These are phyloP conservation scores for Saturnispora hagleri DNA, from an alignment of 805 yeast species.

Conservation along the genomic window DNA sequence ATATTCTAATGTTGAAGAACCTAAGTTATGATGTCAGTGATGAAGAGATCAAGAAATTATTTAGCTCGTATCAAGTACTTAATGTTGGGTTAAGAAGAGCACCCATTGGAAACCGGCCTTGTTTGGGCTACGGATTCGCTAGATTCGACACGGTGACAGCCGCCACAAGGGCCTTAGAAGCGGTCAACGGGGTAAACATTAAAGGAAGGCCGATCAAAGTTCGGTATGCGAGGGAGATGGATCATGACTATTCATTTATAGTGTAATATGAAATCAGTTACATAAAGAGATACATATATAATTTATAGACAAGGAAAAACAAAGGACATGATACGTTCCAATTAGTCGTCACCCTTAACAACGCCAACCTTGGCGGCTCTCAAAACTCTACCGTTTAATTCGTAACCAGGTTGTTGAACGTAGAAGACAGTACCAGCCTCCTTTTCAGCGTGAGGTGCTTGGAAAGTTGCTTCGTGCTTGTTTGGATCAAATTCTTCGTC, in stretches of 20 bases:
- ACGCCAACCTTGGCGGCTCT: slow-evolving; percentile 96
- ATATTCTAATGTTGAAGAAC: slow-evolving; percentile 21
- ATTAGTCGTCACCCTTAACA: slow-evolving; percentile 48
- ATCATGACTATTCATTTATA: slow-evolving; percentile 18
- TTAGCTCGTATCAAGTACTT: slow-evolving; percentile 22
- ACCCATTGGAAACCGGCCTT: slow-evolving; percentile 19
- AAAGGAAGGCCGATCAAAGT: slow-evolving; percentile 36
- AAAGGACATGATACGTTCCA: neutral
- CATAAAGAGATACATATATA: neutral
- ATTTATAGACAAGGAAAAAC: slow-evolving; percentile 1
- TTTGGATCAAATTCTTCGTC: slow-evolving; percentile 88
- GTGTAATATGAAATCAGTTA: slow-evolving; percentile 14
- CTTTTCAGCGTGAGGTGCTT: slow-evolving; percentile 75
- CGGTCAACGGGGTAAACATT: slow-evolving; percentile 33
- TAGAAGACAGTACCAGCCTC: slow-evolving; percentile 89
- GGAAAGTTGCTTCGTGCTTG: slow-evolving; percentile 87
- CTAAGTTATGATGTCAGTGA: slow-evolving; percentile 22
- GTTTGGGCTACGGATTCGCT: slow-evolving; percentile 51
- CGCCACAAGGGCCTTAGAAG: slow-evolving; percentile 38
- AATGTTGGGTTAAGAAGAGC: slow-evolving; percentile 23
- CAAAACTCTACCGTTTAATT: slow-evolving; percentile 76
- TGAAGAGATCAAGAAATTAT: slow-evolving; percentile 18
- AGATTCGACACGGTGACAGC: slow-evolving; percentile 40
- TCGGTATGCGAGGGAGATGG: slow-evolving; percentile 19
- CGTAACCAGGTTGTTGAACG: slow-evolving; percentile 87